Conservation (phyloP, 257 asterid genomes). For the Solanum habrochaites region DNA sequence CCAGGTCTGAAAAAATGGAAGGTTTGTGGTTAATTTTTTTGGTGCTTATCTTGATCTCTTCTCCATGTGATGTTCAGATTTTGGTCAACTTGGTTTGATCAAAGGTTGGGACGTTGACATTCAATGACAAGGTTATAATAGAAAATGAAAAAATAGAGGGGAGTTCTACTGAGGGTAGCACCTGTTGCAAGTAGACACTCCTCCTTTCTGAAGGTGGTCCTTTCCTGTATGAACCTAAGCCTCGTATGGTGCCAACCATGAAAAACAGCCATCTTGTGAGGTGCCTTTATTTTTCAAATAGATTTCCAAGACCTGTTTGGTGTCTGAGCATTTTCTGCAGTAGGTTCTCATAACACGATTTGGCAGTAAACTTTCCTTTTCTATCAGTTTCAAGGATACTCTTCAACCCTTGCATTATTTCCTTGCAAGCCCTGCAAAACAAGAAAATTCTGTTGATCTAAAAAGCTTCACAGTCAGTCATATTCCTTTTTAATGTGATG, state of each 20-base stretch:
- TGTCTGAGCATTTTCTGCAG: not conserved
- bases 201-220: not conserved
- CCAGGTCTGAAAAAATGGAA: constrained; percentile 91
- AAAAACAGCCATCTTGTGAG: not conserved
- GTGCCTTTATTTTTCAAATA: not conserved
- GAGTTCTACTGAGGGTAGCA: not conserved
- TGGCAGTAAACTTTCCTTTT: not conserved
- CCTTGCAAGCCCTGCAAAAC: not conserved
- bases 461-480: not conserved
- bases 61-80: not conserved
- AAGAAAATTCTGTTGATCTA: not conserved
- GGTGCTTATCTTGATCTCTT: not conserved
- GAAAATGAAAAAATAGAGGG: not conserved
- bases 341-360: not conserved
- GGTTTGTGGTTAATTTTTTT: constrained; percentile 26
- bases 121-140: not conserved
- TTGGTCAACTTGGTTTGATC: not conserved
- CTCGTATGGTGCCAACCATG: not conserved
- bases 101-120: not conserved
- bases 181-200: not conserved
- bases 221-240: not conserved
- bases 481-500: not conserved
- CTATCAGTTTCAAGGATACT: not conserved
- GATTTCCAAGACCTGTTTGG: not conserved
- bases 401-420: not conserved